A percentile compares a stretch with the other conserved stretches of the same genome.
phyloP scores from a whole-genome alignment of 2,329 filamentous ascomycete genomes.

The Botrytis cinerea region DNA sequence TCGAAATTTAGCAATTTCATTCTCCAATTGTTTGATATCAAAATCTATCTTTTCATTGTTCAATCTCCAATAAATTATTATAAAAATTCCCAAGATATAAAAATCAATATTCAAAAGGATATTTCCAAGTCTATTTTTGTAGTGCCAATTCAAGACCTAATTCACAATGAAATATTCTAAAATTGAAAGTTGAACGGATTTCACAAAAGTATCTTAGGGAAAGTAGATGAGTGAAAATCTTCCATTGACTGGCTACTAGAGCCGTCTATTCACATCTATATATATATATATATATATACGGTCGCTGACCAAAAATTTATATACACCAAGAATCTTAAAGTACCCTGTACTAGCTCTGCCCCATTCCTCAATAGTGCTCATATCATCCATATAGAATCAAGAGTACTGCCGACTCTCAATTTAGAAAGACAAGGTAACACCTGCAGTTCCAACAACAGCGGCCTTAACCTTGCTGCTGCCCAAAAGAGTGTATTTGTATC shows the following conservation, averaged over 20 bases:
- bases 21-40: background rate
- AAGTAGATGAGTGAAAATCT: background rate
- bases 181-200: background rate
- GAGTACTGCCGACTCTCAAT: background rate
- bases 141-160: background rate
- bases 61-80: background rate
- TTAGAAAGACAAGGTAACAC: constrained; percentile 42
- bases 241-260: background rate
- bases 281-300: background rate
- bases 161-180: background rate
- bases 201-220: background rate
- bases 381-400: background rate
- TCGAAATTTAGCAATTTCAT: background rate
- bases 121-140: background rate
- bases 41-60: background rate
- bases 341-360: background rate
- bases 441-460: constrained; percentile 40
- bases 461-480: constrained; percentile 51
- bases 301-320: background rate
- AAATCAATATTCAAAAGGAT: background rate
- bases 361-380: background rate
- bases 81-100: background rate
- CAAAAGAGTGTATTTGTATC: constrained; percentile 55
- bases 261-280: background rate
- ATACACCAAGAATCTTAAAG: background rate